A percentile compares a stretch with the other conserved stretches of the same genome.
phyloP scores from a whole-genome alignment of 164 flowering plant genomes.

The Annona cherimola region DNA sequence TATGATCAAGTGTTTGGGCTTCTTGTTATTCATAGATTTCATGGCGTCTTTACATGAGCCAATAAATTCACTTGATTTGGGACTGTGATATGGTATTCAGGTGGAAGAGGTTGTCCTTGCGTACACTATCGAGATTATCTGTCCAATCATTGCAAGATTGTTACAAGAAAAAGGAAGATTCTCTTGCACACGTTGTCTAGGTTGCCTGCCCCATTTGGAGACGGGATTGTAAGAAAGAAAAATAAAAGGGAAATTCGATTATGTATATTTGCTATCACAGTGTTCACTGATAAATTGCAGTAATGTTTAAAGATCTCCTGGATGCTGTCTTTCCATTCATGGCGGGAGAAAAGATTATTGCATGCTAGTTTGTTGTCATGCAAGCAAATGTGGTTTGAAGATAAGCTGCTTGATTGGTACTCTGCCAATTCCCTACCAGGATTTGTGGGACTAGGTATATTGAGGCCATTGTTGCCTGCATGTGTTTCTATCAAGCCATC shows the following conservation, averaged over 20 bases:
- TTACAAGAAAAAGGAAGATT: background rate
- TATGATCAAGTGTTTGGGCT: background rate
- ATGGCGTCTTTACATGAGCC: background rate
- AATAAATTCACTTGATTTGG: background rate
- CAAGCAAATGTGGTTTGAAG: conserved; percentile 13
- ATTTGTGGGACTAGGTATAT: background rate
- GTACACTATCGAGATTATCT: background rate
- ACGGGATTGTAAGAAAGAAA: background rate
- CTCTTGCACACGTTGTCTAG: background rate
- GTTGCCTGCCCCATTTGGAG: background rate
- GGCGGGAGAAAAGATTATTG: background rate
- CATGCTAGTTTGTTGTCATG: conserved; percentile 6
- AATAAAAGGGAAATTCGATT: background rate
- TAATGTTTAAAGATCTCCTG: background rate
- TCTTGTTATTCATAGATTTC: background rate
- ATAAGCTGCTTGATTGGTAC: conserved; percentile 7
- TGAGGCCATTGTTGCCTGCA: conserved; percentile 6
- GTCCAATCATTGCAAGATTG: background rate
- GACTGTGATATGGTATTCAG: conserved; percentile 5
- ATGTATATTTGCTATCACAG: background rate
- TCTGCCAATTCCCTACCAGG: conserved; percentile 2
- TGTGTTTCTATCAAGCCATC: conserved; percentile 1
- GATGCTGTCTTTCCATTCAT: background rate
- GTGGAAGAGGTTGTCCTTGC: background rate
- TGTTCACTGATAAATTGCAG: background rate